Base-by-base conservation (phyloP, 306 rosid genomes). In the Begonia masoniana region DNA sequence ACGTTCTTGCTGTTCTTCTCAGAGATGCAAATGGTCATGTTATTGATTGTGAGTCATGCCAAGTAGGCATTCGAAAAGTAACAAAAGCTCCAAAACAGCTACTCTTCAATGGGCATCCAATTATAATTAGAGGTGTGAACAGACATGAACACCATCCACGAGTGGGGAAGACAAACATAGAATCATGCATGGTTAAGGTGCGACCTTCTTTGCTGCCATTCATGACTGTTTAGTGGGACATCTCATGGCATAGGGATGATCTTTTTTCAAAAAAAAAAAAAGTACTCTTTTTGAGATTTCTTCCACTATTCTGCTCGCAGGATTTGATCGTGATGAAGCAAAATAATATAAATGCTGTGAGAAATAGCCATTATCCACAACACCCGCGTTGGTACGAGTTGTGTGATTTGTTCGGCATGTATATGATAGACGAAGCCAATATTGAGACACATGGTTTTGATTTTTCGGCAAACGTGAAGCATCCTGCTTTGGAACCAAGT, bases 321-420 rank as follows among this genome's bases (percentile, higher is more conserved):
- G 97, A 91, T 78, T 77, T 91, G 78, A 80, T 81, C 68, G 36
- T 85, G 39, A 85, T 91, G 97, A 91, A 91, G 72, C 85, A 91
- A 73, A 69, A 78, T 69, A 91, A 91, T 68, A 73, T 91, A 56
- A 91, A 91, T 76, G 91, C 96, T 11, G 94, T 91, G 71, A 81
- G 97, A 73, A 91, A 91, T 74, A 85, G 97, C 67, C 97, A 91
- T 78, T 91, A 91, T 75, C 97, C 97, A 43, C 96, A 91, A 67
- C 97, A 91, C 76, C 74, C 94, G 10, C 94, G 96, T 47, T 91
- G 97, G 97, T 91, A 91, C 1, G 96, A 91, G 73, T 76, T 91
- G 46, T 91, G 97, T 41, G 95, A 85, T 73, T 62, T 91, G 50
- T 85, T 91, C 63, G 96, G 97, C 77, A 63, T 91, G 85, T 91